Evolutionary conservation across 2,329 filamentous ascomycete species (phyloP), one percentile per base, ranked within the genome.

Genomic region (Colletotrichum truncatum): DNA sequence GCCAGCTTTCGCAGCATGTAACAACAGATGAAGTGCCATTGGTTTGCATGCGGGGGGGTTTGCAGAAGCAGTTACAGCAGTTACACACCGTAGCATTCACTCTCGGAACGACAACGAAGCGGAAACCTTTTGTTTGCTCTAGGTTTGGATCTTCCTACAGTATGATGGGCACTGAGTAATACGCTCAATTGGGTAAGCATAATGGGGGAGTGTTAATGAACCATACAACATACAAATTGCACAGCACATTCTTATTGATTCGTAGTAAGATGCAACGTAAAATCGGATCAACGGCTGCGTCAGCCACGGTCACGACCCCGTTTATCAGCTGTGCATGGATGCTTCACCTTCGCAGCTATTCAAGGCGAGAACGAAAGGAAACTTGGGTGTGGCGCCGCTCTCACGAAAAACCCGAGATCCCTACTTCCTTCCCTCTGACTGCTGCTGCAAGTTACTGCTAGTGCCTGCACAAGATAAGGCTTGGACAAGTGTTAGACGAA

Each of bases 401-500:
- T 32, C 6, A n/a, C 16, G 6, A 21, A 30, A 39, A 45, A 25
- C 28, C 38, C 52, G 26, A 34, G 38, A 32, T n/a, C 38, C 52
- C 52, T 16, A 5, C 9, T 32, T 21, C n/a, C 26, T 14, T 43
- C 28, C 16, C 38, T 28, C 16, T 21, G 43, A 21, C 39, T 36
- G 11, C 18, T 51, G 48, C 48, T n/a, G n/a, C n/a, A n/a, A n/a
- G n/a, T n/a, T n/a, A n/a, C 16, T 51, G 25, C 18, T 9, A 51
- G 10, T 6, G 23, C 14, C 3, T 28, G 54, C 36, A 21, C 41
- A 46, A 36, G 39, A 48, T 38, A 36, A 38, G 54, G 54, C 54
- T 57, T 57, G 32, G 41, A 57, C 54, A 12, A 26, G 54, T 30
- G 54, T 57, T 46, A 28, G 54, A 32, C 54, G 54, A 48, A 57